Evolutionary conservation across 1,139 yeast species (phyloP).

Genomic region (Dujonia santamariae): DNA sequence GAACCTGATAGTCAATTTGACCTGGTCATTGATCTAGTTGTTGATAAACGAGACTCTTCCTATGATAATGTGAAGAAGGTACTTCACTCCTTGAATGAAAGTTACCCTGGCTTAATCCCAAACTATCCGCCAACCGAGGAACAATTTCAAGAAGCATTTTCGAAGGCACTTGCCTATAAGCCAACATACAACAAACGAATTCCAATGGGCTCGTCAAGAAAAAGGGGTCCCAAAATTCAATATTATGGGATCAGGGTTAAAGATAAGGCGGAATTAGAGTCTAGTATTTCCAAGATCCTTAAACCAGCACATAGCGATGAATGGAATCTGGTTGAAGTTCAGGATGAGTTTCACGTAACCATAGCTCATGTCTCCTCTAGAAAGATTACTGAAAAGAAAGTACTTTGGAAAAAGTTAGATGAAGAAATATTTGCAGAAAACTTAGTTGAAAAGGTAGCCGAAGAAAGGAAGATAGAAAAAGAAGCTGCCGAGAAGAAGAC

Average conservation of each 20-base stretch:
- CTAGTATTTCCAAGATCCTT: too few relatives aligned
- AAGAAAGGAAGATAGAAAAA: too few relatives aligned
- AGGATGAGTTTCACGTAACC: conserved; percentile 72
- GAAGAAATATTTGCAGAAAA: conserved; percentile 10
- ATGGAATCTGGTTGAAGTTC: conserved; percentile 32
- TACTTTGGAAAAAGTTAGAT: conserved; percentile 21
- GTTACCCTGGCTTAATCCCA: conserved; percentile 47
- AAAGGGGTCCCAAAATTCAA: conserved; percentile 7
- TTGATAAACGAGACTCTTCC: conserved; percentile 44
- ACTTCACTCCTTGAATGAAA: conserved; percentile 30
- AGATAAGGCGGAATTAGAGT: too few relatives aligned
- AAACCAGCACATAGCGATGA: too few relatives aligned
- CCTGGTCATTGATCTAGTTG: conserved; percentile 53
- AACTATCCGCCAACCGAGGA: conserved; percentile 41
- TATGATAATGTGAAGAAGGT: conserved; percentile 48
- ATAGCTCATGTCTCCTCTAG: conserved; percentile 52
- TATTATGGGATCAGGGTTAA: conserved; percentile 26
- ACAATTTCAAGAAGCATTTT: conserved; percentile 40
- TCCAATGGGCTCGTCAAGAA: conserved; percentile 1
- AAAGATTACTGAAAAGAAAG: conserved; percentile 18
- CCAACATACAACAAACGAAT: conserved; percentile 36
- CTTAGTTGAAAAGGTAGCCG: conserved; percentile 9
- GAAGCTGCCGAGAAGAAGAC: too few relatives aligned
- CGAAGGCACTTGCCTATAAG: conserved; percentile 46
- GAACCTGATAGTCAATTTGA: conserved; percentile 73